phyloP scores from a whole-genome alignment of 805 yeast species.

The Dipodascopsis uninucleata region DNA sequence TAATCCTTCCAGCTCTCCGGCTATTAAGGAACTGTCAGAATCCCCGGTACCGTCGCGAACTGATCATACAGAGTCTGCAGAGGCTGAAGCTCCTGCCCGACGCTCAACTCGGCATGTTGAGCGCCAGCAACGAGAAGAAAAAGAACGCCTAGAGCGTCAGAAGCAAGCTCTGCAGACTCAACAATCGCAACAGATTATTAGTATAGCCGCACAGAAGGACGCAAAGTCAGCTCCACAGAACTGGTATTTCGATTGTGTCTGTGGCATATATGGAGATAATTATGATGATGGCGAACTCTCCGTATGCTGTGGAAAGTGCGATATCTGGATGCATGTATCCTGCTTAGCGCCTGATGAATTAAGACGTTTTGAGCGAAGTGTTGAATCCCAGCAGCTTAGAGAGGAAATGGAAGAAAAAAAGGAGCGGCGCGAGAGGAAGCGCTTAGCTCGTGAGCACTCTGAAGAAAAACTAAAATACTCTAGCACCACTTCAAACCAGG shows the following conservation, averaged over 20 bases:
- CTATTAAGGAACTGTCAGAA: too few species aligned
- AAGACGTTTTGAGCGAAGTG: conserved; percentile 14
- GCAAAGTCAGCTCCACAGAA: conserved; percentile 11
- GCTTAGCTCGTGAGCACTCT: conserved; percentile 5
- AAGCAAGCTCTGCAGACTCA: conserved; percentile 12
- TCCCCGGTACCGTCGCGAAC: conserved; percentile 13
- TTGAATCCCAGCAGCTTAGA: conserved; percentile 11
- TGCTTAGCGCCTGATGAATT: conserved; percentile 34
- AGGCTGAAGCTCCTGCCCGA: conserved; percentile 9
- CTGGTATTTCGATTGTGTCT: conserved; percentile 43
- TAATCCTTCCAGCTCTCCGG: conserved; percentile 6
- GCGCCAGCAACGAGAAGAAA: conserved; percentile 6
- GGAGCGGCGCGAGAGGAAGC: conserved; percentile 6
- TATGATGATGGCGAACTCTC: conserved; percentile 41
- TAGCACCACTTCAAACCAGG: too few species aligned
- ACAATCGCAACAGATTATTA: conserved; percentile 1
- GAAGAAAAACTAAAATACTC: too few species aligned
- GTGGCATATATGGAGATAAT: conserved; percentile 40
- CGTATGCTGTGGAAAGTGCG: conserved; percentile 41
- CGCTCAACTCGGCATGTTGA: conserved; percentile 19
- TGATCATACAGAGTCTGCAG: conserved; percentile 16
- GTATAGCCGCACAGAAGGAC: conserved; percentile 13
- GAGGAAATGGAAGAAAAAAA: conserved; percentile 10
- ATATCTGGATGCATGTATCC: conserved; percentile 42
- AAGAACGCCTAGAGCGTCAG: conserved; percentile 8